A percentile compares a stretch with the other conserved stretches of the same genome.
Evolutionary conservation across 2,329 filamentous ascomycete species (phyloP).

Genomic region (Neofusicoccum kwambonambiense): DNA sequence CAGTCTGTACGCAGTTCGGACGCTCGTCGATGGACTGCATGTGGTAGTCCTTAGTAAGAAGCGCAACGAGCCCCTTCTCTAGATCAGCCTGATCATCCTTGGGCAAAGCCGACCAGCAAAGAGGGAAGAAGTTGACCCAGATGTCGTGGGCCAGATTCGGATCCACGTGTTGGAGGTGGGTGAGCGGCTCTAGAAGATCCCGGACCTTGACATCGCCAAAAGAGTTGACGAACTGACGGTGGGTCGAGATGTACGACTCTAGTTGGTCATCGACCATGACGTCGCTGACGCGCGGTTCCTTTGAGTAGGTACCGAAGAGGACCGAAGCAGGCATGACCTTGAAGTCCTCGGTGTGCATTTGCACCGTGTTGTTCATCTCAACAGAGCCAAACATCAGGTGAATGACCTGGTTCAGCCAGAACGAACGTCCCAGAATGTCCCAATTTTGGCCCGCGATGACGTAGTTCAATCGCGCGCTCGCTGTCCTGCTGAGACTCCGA

Average conservation of each 20-base stretch:
- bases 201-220: constrained; percentile 82
- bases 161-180: constrained; percentile 89
- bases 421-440: constrained; percentile 91
- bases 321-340: constrained; percentile 71
- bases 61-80: constrained; percentile 83
- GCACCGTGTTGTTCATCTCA: constrained; percentile 76
- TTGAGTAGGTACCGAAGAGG: constrained; percentile 70
- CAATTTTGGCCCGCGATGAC: constrained; percentile 92
- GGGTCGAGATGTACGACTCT: constrained; percentile 72
- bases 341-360: constrained; percentile 82
- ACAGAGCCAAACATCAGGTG: constrained; percentile 89
- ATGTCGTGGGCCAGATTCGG: constrained; percentile 78
- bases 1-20: constrained; percentile 90
- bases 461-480: constrained; percentile 83
- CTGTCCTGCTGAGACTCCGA: constrained; percentile 87
- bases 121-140: constrained; percentile 87
- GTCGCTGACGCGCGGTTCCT: constrained; percentile 62
- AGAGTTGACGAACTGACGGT: constrained; percentile 81
- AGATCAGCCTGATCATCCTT: constrained; percentile 88
- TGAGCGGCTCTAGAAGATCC: constrained; percentile 85
- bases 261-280: constrained; percentile 79
- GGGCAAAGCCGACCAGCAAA: constrained; percentile 86
- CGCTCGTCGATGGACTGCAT: constrained; percentile 90
- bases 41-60: constrained; percentile 95
- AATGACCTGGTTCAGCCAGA: constrained; percentile 94